Conservation (phyloP, 768 basidiomycete species). For the Lenzites betulinus region DNA sequence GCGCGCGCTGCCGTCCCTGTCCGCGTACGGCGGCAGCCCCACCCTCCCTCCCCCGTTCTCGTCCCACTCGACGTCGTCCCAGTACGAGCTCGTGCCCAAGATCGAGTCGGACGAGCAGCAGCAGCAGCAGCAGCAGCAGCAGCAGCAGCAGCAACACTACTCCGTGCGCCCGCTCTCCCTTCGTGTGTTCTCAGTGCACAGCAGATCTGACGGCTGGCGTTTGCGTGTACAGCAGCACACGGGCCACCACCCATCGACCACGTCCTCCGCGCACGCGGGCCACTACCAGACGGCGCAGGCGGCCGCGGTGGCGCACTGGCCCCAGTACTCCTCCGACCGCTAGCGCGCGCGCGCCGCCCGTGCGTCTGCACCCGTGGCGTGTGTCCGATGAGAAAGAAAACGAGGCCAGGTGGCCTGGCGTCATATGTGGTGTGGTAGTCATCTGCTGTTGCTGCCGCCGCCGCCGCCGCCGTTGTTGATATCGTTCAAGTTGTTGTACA, state of each 20-base stretch:
- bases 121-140: constrained; percentile 42
- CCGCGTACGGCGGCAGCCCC: constrained; percentile 20
- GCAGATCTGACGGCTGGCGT: background rate
- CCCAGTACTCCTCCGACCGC: constrained; percentile 18
- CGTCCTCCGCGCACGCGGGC: background rate
- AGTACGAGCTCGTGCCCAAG: constrained; percentile 57
- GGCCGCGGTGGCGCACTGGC: constrained; percentile 16
- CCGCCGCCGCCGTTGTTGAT: too few species aligned
- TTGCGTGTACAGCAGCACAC: background rate
- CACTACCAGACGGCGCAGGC: constrained; percentile 13
- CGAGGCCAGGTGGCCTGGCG: background rate
- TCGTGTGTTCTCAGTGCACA: background rate
- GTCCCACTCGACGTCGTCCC: constrained; percentile 17
- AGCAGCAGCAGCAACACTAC: constrained; percentile 46
- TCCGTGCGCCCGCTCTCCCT: constrained; percentile 40
- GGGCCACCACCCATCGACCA: background rate
- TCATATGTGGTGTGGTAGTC: too few species aligned
- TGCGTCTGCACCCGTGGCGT: background rate
- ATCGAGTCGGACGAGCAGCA: constrained; percentile 63
- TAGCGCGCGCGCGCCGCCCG: constrained; percentile 1
- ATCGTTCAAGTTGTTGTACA: too few species aligned
- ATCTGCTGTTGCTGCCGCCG: too few species aligned
- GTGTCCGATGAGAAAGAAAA: background rate
- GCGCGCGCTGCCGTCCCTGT: background rate
- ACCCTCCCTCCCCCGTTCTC: constrained; percentile 21